Percentiles rank a stretch among this genome's conserved stretches.
phyloP scores from a whole-genome alignment of 179 eudicot species.

The Sideroxylon spinosum region DNA sequence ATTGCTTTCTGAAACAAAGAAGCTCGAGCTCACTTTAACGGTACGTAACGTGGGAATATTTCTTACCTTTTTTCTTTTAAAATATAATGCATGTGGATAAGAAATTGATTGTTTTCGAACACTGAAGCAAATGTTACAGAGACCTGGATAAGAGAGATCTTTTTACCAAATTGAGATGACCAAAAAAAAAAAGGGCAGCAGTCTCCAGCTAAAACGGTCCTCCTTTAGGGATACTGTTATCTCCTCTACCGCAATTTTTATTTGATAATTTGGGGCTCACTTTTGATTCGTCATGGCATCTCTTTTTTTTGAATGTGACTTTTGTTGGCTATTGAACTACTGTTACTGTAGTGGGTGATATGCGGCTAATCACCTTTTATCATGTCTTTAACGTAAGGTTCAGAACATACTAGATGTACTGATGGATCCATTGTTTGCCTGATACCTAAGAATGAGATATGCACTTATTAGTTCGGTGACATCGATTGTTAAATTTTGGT shows the following conservation, averaged over 20 bases:
- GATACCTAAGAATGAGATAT: too few species aligned
- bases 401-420: too few species aligned
- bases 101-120: neutral
- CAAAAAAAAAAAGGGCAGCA: neutral
- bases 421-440: too few species aligned
- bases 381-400: too few species aligned
- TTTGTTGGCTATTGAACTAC: neutral
- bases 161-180: neutral
- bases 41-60: constrained; percentile 35
- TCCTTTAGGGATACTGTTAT: neutral
- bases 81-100: neutral
- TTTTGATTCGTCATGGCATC: neutral
- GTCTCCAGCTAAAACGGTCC: neutral
- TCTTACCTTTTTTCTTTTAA: constrained; percentile 12
- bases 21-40: constrained; percentile 77
- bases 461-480: too few species aligned
- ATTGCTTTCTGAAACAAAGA: constrained; percentile 79
- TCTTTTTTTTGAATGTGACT: neutral
- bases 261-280: neutral
- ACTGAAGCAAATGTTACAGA: neutral
- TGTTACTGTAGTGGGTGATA: neutral
- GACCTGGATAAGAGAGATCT: neutral
- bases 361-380: neutral
- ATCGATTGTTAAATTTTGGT: too few species aligned
- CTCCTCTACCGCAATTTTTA: neutral